phyloP scores from a whole-genome alignment of 768 basidiomycete genomes.

The Leccinum subgranulosum region DNA sequence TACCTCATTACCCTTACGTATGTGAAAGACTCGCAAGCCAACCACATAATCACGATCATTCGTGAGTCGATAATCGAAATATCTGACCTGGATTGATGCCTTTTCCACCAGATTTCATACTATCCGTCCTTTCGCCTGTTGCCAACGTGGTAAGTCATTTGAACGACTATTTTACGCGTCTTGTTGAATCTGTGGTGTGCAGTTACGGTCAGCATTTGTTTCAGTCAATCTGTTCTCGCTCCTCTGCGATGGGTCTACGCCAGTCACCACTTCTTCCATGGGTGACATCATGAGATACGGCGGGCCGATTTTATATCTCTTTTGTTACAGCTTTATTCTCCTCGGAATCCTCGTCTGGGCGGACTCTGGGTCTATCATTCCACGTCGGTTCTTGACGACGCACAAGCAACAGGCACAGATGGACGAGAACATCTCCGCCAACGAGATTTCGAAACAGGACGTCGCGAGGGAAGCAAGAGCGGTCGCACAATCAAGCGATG shows the following conservation, averaged over 20 bases:
- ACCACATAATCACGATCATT: slow-evolving; percentile 53
- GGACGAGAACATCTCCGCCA: slow-evolving; percentile 12
- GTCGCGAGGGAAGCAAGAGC: slow-evolving; percentile 52
- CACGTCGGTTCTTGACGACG: slow-evolving; percentile 34
- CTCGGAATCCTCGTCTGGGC: slow-evolving; percentile 65
- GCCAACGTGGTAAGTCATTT: slow-evolving; percentile 55
- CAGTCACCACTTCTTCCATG: slow-evolving; percentile 45
- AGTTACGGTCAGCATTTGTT: slow-evolving; percentile 70
- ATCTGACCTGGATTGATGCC: not conserved
- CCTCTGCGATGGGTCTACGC: slow-evolving; percentile 55
- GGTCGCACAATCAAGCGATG: slow-evolving; percentile 48
- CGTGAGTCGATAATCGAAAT: slow-evolving; percentile 33
- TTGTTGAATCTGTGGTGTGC: not conserved
- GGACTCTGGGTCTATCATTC: slow-evolving; percentile 62
- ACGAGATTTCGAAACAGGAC: slow-evolving; percentile 39
- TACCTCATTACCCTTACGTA: slow-evolving; percentile 76
- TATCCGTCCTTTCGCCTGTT: slow-evolving; percentile 69
- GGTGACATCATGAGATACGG: slow-evolving; percentile 61
- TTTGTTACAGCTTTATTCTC: slow-evolving; percentile 55
- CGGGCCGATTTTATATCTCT: slow-evolving; percentile 72
- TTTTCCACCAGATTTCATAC: slow-evolving; percentile 49
- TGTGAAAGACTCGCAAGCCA: slow-evolving; percentile 56
- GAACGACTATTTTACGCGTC: not conserved
- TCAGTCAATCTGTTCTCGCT: slow-evolving; percentile 76
- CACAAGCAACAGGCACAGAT: slow-evolving; percentile 11